These are phyloP conservation scores for Globisporangium recalcitrans DNA, from an alignment of 352 stramenopile species.

Conservation along the genomic window DNA sequence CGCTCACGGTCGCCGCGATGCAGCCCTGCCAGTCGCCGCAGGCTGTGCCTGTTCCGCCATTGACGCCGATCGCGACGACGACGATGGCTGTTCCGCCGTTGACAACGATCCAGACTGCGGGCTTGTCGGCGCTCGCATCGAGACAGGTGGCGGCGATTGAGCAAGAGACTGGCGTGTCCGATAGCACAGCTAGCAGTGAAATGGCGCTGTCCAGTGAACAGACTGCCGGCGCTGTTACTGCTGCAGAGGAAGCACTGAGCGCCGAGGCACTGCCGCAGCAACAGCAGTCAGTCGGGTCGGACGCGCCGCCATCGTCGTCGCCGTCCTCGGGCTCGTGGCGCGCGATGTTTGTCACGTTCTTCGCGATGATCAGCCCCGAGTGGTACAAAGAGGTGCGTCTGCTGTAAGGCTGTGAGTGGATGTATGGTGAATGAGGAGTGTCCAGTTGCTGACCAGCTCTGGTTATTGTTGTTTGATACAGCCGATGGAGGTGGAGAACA, in stretches of 20 bases:
- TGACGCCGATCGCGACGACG: not conserved
- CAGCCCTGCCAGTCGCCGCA: no score
- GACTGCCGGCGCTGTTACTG: not conserved
- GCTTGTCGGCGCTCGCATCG: conserved; percentile 9
- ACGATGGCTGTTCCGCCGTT: conserved; percentile 2
- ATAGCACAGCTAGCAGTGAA: not conserved
- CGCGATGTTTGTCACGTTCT: conserved; percentile 50
- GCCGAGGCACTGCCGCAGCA: not conserved
- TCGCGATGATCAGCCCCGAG: conserved; percentile 57
- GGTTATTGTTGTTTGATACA: conserved; percentile 3
- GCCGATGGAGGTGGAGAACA: conserved; percentile 29
- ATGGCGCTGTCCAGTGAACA: not conserved
- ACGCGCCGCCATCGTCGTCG: conserved; percentile 10
- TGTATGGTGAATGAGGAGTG: not conserved
- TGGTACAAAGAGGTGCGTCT: conserved; percentile 36
- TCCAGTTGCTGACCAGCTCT: not conserved
- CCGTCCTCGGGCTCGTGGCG: conserved; percentile 34
- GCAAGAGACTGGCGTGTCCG: not conserved
- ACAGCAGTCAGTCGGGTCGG: not conserved
- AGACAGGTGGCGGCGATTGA: conserved; percentile 1
- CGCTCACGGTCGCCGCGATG: conserved; percentile 4
- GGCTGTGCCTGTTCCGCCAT: not conserved
- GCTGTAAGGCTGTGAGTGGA: not conserved
- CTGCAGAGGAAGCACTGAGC: not conserved
- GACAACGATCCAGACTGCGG: conserved; percentile 6